These are phyloP conservation scores for Parafenestella ontariensis DNA, from an alignment of 2,329 filamentous ascomycete genomes.

Conservation along the genomic window DNA sequence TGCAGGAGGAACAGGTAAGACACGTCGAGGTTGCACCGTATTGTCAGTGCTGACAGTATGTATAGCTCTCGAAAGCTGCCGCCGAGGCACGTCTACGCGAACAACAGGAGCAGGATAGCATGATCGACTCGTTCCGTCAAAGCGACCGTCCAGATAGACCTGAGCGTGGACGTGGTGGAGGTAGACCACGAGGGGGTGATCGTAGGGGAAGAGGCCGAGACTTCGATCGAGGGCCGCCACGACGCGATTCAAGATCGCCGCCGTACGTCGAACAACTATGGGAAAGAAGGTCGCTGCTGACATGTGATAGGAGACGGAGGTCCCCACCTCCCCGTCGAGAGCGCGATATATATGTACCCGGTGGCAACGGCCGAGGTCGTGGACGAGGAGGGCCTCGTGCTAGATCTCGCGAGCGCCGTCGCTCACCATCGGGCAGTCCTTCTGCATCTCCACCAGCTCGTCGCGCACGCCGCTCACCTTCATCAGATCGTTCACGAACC, in stretches of 20 bases:
- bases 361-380: conserved; percentile 46
- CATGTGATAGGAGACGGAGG: conserved; percentile 52
- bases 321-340: conserved; percentile 58
- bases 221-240: conserved; percentile 56
- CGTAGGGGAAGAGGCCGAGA: conserved; percentile 53
- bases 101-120: conserved; percentile 68
- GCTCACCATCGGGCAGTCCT: conserved; percentile 40
- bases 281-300: conserved; percentile 16
- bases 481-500: conserved; percentile 50
- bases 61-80: conserved; percentile 81
- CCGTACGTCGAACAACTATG: conserved; percentile 28
- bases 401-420: conserved; percentile 41
- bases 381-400: conserved; percentile 48
- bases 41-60: conserved; percentile 25
- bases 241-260: conserved; percentile 60
- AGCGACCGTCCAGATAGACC: conserved; percentile 61
- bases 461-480: conserved; percentile 35
- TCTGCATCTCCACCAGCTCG: conserved; percentile 37
- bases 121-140: conserved; percentile 71
- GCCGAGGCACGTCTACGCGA: conserved; percentile 77
- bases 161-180: conserved; percentile 54
- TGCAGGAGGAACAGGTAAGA: conserved; percentile 90
- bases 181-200: conserved; percentile 55
- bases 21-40: neutral
- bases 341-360: conserved; percentile 65